phyloP scores from a whole-genome alignment of 345 rosid species.

The Populus davidiana region DNA sequence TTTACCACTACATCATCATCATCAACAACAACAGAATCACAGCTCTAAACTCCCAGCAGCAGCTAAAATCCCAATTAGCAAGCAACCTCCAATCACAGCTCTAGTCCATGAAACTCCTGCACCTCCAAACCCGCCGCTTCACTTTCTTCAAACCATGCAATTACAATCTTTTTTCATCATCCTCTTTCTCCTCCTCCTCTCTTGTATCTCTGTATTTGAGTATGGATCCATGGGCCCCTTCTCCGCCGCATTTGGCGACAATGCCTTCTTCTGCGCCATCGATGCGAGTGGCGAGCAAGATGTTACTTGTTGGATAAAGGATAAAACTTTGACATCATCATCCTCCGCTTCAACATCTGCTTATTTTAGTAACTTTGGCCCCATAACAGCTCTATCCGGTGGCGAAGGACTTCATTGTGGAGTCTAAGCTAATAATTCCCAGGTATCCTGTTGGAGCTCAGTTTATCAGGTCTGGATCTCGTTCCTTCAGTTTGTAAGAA shows the following conservation, averaged over 20 bases:
- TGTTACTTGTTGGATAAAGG: constrained; percentile 77
- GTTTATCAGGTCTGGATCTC: constrained; percentile 53
- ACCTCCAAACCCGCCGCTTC: no score
- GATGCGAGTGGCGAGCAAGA: constrained; percentile 82
- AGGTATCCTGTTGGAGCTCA: constrained; percentile 62
- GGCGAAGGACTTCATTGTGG: constrained; percentile 85
- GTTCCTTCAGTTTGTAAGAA: constrained; percentile 50
- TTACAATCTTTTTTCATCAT: constrained; percentile 19
- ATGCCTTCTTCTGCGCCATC: constrained; percentile 93
- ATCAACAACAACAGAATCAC: not conserved
- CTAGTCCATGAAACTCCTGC: no score
- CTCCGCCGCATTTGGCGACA: constrained; percentile 72
- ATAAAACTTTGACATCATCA: constrained; percentile 40
- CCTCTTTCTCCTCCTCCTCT: constrained; percentile 25
- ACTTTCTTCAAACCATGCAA: constrained; percentile 32
- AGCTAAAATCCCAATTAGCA: no score
- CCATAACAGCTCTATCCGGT: constrained; percentile 68
- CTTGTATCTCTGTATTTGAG: constrained; percentile 43
- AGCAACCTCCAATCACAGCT: constrained; percentile 2
- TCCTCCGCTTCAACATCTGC: constrained; percentile 28
- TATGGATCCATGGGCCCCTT: constrained; percentile 84
- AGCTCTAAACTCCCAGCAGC: not conserved
- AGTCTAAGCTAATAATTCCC: constrained; percentile 62
- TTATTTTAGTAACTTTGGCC: constrained; percentile 36
- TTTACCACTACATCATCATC: no score